Conservation (phyloP, 2,329 filamentous ascomycete genomes). For the Alternaria sp. region DNA sequence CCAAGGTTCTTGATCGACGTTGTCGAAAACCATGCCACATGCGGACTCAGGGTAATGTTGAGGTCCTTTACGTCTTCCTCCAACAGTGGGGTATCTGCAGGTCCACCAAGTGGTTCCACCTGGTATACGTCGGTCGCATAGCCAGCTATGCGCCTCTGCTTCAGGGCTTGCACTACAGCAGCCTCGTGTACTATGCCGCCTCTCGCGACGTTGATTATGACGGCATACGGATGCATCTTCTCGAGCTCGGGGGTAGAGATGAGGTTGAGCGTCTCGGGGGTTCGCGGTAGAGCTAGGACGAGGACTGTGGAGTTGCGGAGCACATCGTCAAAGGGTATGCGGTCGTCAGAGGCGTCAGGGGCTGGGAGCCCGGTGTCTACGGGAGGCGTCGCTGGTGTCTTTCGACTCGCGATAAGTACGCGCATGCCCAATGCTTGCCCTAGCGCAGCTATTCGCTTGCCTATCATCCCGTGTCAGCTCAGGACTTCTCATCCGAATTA, state of each 20-base stretch:
- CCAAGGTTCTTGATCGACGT: slow-evolving; percentile 56
- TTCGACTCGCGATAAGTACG: slow-evolving; percentile 56
- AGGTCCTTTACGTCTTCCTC: slow-evolving; percentile 53
- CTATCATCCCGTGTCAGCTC: slow-evolving; percentile 27
- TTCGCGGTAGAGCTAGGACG: slow-evolving; percentile 45
- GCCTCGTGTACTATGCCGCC: slow-evolving; percentile 60
- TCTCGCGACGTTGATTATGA: slow-evolving; percentile 58
- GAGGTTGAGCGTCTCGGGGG: slow-evolving; percentile 40
- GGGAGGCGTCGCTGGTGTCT: slow-evolving; percentile 15
- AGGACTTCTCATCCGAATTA: slow-evolving; percentile 10
- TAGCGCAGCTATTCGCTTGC: slow-evolving; percentile 54
- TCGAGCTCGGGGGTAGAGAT: slow-evolving; percentile 51
- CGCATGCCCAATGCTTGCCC: slow-evolving; percentile 56
- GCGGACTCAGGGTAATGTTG: slow-evolving; percentile 60
- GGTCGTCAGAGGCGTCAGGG: slow-evolving; percentile 23
- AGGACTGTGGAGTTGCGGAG: slow-evolving; percentile 48
- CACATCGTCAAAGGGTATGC: slow-evolving; percentile 47
- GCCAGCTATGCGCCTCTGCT: slow-evolving; percentile 54
- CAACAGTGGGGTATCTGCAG: slow-evolving; percentile 52
- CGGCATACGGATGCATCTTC: slow-evolving; percentile 52
- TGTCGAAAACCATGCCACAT: slow-evolving; percentile 61
- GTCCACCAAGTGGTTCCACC: slow-evolving; percentile 53
- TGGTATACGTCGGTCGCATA: slow-evolving; percentile 60
- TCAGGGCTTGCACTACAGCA: slow-evolving; percentile 55
- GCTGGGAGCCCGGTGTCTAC: slow-evolving; percentile 9